Base-by-base conservation (phyloP, 2,329 filamentous ascomycete genomes). In the Pyrenophora teres region DNA sequence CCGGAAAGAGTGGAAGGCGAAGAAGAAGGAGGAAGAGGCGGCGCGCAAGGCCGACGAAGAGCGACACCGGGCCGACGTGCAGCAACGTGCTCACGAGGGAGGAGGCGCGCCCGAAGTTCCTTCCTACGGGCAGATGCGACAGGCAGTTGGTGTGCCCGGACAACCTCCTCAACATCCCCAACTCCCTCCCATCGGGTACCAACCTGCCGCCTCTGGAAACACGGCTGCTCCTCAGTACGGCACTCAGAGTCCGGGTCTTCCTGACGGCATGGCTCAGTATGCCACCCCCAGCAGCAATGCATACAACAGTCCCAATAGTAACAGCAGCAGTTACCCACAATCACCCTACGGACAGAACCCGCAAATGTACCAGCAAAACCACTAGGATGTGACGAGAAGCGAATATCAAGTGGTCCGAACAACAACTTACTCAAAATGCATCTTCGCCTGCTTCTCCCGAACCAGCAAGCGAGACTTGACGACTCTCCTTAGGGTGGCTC, bases 21-120 rank as follows among this genome's bases (percentile, higher is more conserved):
- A 94, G 69, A 97, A 97, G 85, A 99, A 99, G 90, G 94, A 97
- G 74, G 93, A 97, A 67, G 93, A 97, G 62, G 87, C 87, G 44
- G 83, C 86, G 65, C 89, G 92, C 69, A 97, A 97, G 80, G 89
- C 88, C 10, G 90, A 92, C 8, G 93, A 97, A 59, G 92, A 97
- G 70, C 83, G 87, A 60, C 83, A 87, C 57, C 89, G 92, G 50
- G 87, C 86, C 74, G 83, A 83, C 25, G 86, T 81, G 51, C 80
- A 69, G 32, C 65, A 70, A 51, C 59, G 77, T 8, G 57, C 82
- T 43, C 81, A 82, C 40, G 76, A 80, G 21, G n/a, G n/a, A n/a
- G 84, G 86, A 61, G 71, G 78, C 71, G 52, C 60, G 16, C 60
- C 60, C 75, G 73, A 85, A 76, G 77, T 74, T 46, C 68, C 76